Base-by-base conservation (phyloP, 192 early-diverging fungal genomes). In the Gaertneriomyces sp. region DNA sequence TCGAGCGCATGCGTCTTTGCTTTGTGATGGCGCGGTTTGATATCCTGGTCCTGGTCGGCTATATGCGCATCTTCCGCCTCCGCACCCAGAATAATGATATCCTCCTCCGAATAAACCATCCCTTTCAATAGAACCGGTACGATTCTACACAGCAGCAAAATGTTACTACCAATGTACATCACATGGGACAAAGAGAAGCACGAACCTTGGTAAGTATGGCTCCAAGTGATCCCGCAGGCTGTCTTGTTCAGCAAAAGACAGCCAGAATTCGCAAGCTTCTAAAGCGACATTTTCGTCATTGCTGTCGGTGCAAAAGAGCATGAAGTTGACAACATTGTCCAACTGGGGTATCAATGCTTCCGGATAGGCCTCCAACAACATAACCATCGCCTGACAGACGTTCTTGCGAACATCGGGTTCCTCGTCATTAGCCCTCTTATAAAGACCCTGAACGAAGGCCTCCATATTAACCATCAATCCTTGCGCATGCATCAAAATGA, bases 211-310 rank as follows among this genome's bases (percentile, higher is more conserved):
- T 8, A 85, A 49, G 64, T 74, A 81, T 4, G 74, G 74, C 53
- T 79, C 75, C 46, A 86, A 58, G 57, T 83, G 54, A 47, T 79
- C 90, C 53, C 83, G 77, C 62, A 95, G 67, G 38, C 84, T 84
- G 49, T 92, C 89, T 65, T 95, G 93, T 76, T 99, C 97, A 57
- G 92, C 93, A 82, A 98, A 93, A 45, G 90, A 88, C 42, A 96
- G 74, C 96, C 96, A 99, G 76, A 99, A 99, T 79, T 99, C 98
- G 74, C 93, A 94, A 8, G 96, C 96, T 76, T 98, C 98, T 62
- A 96, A 80, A n/a, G 96, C 96, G 53, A 98, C 85, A 40, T 86
- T 80, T 17, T 90, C 82, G 61, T 96, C 91, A 16, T 83, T 79
- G 6, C 41, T 43, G 81, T 91, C 87, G n/a, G 91, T 98, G 50